Percentiles rank a stretch among this genome's conserved stretches.
Evolutionary conservation across 805 yeast species (phyloP).

Genomic region (Kodamaea nitidulidarum): DNA sequence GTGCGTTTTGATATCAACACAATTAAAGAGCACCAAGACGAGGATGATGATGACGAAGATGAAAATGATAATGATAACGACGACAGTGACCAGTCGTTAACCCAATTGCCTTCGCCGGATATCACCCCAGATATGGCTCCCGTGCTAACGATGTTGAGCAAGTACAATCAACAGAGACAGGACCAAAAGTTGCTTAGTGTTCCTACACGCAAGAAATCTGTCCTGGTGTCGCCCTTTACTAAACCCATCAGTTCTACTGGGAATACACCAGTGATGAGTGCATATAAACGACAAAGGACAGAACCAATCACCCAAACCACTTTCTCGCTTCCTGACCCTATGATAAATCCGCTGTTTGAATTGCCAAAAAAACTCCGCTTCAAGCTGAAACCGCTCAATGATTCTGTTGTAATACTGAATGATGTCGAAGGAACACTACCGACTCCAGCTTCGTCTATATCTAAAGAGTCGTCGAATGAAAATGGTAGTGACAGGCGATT

Average conservation of each 20-base stretch:
- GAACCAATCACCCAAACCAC: constrained; percentile 9
- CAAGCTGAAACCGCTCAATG: constrained; percentile 27
- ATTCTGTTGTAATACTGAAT: constrained; percentile 14
- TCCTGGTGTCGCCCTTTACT: constrained; percentile 22
- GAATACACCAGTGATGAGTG: constrained; percentile 7
- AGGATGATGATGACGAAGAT: constrained; percentile 6
- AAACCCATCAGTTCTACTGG: constrained; percentile 21
- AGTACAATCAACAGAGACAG: constrained; percentile 13
- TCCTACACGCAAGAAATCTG: constrained; percentile 12
- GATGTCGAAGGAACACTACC: neutral
- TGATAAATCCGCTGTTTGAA: constrained; percentile 18
- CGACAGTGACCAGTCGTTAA: constrained; percentile 5
- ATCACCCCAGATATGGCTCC: constrained; percentile 38
- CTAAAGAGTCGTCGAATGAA: constrained; percentile 16
- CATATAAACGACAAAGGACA: constrained; percentile 2
- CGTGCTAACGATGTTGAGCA: constrained; percentile 26
- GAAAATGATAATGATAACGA: neutral
- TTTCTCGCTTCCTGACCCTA: constrained; percentile 41
- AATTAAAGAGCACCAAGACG: constrained; percentile 10
- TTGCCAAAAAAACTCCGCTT: constrained; percentile 29
- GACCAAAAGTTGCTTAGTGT: constrained; percentile 7
- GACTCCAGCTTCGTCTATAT: constrained; percentile 7
- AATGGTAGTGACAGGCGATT: constrained; percentile 16
- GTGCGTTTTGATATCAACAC: constrained; percentile 6
- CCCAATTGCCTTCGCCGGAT: constrained; percentile 31